phyloP scores from a whole-genome alignment of 2,329 filamentous ascomycete species.

The Fusarium kyushuense region DNA sequence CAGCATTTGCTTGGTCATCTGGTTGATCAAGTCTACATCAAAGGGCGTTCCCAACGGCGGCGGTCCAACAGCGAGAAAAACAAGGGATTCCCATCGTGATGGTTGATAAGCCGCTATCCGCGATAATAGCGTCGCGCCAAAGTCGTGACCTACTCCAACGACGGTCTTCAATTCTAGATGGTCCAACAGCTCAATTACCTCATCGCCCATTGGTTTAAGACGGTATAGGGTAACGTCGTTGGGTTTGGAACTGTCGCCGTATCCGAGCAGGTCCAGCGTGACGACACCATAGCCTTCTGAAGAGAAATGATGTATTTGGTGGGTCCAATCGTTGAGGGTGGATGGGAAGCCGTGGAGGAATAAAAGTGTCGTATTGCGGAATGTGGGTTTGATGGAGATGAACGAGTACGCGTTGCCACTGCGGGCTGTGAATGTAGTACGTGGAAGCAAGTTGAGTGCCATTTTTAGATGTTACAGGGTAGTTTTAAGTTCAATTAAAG shows the following conservation, averaged over 20 bases:
- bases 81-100: slow-evolving; percentile 31
- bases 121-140: slow-evolving; percentile 51
- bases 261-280: slow-evolving; percentile 57
- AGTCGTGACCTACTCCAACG: slow-evolving; percentile 58
- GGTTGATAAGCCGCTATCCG: slow-evolving; percentile 48
- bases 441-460: slow-evolving; percentile 6
- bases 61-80: slow-evolving; percentile 51
- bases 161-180: slow-evolving; percentile 52
- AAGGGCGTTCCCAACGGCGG: slow-evolving; percentile 47
- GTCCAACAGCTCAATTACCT: slow-evolving; percentile 52
- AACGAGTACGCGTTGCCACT: slow-evolving; percentile 50
- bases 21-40: slow-evolving; percentile 50
- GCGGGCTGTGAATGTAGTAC: slow-evolving; percentile 25
- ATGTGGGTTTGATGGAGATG: slow-evolving; percentile 41
- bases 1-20: slow-evolving; percentile 47
- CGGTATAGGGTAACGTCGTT: slow-evolving; percentile 47
- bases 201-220: slow-evolving; percentile 50
- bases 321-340: slow-evolving; percentile 58
- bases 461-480: slow-evolving; percentile 7
- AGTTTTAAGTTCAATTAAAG: not conserved
- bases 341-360: slow-evolving; percentile 64
- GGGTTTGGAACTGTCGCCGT: slow-evolving; percentile 52
- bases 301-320: slow-evolving; percentile 53
- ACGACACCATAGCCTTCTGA: slow-evolving; percentile 57
- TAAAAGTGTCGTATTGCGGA: slow-evolving; percentile 53